Percentiles rank a stretch among this genome's conserved stretches.
Conservation (phyloP, 441 rosid species). For the Mallotus repandus region DNA sequence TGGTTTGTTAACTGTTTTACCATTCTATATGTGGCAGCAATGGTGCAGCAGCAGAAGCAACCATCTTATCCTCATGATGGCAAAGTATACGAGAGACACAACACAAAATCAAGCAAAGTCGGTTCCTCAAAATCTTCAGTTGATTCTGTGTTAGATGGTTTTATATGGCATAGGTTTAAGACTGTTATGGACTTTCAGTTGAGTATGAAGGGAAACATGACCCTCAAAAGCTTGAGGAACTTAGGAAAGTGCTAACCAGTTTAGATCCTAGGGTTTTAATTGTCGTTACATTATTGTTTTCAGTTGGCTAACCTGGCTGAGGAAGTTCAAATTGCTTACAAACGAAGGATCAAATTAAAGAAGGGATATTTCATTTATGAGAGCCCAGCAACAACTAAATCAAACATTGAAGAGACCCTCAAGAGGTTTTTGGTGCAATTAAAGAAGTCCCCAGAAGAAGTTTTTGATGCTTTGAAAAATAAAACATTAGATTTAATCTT, state of each 20-base stretch:
- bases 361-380: no score
- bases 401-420: no score
- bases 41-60: conserved; percentile 54
- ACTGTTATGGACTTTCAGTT: conserved; percentile 85
- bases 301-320: conserved; percentile 93
- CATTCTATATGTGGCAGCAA: conserved; percentile 33
- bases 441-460: no score
- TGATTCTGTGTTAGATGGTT: conserved; percentile 7
- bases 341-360: no score
- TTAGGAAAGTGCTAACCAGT: no score
- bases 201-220: conserved; percentile 85
- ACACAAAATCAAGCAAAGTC: conserved; percentile 63
- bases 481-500: no score
- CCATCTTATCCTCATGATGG: conserved; percentile 53
- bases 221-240: no score
- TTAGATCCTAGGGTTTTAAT: conserved; percentile 96
- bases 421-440: no score
- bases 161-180: conserved; percentile 70
- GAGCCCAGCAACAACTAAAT: no score
- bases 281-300: conserved; percentile 75
- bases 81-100: conserved; percentile 61
- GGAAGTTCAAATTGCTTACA: conserved; percentile 68
- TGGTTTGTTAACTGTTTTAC: conserved; percentile 6
- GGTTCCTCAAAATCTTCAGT: conserved; percentile 34
- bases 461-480: no score